These are phyloP conservation scores for Colletotrichum melonis DNA, from an alignment of 2,329 filamentous ascomycete genomes.

Conservation along the genomic window DNA sequence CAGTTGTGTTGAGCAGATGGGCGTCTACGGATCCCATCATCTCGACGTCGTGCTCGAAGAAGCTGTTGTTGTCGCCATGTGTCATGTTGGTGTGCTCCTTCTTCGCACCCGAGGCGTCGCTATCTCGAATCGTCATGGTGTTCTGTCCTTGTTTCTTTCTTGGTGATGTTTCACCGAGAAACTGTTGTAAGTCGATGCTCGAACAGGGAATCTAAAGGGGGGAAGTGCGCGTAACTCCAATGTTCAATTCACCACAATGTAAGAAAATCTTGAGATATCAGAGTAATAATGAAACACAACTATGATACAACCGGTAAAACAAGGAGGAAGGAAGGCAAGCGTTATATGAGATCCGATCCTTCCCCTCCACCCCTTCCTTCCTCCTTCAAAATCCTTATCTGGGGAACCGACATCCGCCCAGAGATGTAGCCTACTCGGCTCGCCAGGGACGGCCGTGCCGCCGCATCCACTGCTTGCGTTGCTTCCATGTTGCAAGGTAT, in stretches of 20 bases:
- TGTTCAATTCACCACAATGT: background rate
- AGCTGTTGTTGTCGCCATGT: background rate
- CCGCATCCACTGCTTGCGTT: background rate
- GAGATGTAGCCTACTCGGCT: background rate
- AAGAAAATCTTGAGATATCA: background rate
- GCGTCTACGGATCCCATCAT: constrained; percentile 47
- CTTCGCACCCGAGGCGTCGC: background rate
- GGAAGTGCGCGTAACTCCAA: background rate
- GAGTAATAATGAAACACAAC: background rate
- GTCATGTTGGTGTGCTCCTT: constrained; percentile 9
- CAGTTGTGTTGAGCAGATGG: constrained; percentile 71
- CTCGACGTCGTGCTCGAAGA: constrained; percentile 40
- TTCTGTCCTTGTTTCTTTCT: background rate
- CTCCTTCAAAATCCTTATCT: background rate
- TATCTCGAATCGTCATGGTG: background rate
- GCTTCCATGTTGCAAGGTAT: background rate
- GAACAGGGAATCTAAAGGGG: background rate
- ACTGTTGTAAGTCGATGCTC: background rate
- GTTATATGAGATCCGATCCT: background rate
- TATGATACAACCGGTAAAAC: background rate
- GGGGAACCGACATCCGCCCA: background rate
- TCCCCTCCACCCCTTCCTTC: background rate
- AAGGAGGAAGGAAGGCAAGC: background rate
- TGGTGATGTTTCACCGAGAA: background rate
- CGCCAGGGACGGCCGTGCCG: background rate